A percentile compares a stretch with the other conserved stretches of the same genome.
phyloP scores from a whole-genome alignment of 495 filamentous ascomycete genomes.

The Penicillium daleae region DNA sequence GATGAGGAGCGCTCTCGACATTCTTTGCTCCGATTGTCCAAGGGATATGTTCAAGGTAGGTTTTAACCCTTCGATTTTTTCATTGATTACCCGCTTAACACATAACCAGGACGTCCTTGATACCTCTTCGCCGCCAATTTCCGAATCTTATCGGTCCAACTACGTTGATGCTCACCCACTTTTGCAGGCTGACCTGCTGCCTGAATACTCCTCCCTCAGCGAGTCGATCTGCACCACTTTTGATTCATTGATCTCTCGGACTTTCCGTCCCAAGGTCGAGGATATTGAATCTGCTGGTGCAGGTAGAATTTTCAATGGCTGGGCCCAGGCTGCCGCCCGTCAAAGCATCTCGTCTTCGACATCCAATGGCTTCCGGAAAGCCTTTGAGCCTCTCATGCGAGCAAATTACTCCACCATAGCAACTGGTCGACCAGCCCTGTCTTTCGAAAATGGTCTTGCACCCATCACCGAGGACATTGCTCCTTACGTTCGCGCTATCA shows the following conservation, averaged over 20 bases:
- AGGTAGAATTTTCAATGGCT: conserved; percentile 30
- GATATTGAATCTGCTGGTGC: conserved; percentile 32
- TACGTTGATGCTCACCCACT: conserved; percentile 65
- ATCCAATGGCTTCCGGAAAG: conserved; percentile 29
- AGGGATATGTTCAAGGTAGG: conserved; percentile 36
- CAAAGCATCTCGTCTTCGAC: conserved; percentile 21
- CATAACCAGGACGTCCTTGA: conserved; percentile 56
- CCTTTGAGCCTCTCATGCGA: conserved; percentile 43
- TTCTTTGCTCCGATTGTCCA: conserved; percentile 38
- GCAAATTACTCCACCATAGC: conserved; percentile 32
- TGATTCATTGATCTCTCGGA: conserved; percentile 35
- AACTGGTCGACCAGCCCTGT: conserved; percentile 52
- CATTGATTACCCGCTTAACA: conserved; percentile 28
- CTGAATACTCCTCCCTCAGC: conserved; percentile 46
- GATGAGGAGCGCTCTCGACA: conserved; percentile 43
- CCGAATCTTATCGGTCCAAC: conserved; percentile 63
- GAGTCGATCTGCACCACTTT: conserved; percentile 42
- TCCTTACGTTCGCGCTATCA: conserved; percentile 81
- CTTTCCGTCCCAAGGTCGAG: conserved; percentile 36
- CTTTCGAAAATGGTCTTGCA: conserved; percentile 69
- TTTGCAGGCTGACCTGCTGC: conserved; percentile 53
- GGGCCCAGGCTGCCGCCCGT: conserved; percentile 15
- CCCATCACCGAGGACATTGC: conserved; percentile 75
- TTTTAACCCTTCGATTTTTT: background rate
- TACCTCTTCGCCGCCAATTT: conserved; percentile 59